Evolutionary conservation across 2,329 filamentous ascomycete genomes (phyloP), one percentile per base, ranked within the genome.

Genomic region (Huntiella abstrusa): DNA sequence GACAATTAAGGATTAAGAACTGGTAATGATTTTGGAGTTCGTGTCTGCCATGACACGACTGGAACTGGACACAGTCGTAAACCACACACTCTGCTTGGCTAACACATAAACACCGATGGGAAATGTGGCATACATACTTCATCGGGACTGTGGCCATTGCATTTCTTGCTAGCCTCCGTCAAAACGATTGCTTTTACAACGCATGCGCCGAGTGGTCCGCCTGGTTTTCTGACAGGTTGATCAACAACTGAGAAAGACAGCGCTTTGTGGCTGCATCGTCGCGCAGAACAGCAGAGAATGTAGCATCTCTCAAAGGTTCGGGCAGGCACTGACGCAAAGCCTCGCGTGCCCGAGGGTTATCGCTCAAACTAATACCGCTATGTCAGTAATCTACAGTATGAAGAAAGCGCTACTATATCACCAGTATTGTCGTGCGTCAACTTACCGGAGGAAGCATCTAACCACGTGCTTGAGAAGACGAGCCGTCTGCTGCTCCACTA

Each of bases 201-300:
- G n/a, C 57, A 54, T 33, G 58, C 57, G 50, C 55, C 57, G 17
- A 15, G 42, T 59, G 58, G 42, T 75, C 71, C 45, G 69, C 78
- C 50, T 87, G 80, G 54, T 83, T 88, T 62, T 96, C 91, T 7
- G 85, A 92, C 46, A 98, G 75, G 59, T 96, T 96, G 65, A 96
- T 92, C 50, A 96, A 71, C 6, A 98, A 77, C 63, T 96, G 91
- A n/a, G 87, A 84, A 33, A 98, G 78, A 62, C 91, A 98, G 49
- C 91, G 80, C 68, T 98, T 98, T 0, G 91, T 98, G 1, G 91
- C 91, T 11, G 91, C 91, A 58, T 98, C 91, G 57, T 98, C 91
- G 49, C 91, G 83, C 33, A 98, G 77, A 39, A 98, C 91, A 0
- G 87, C 88, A 6, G 86, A 93, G 61, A 98, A 98, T 1, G 91